Evolutionary conservation across 345 rosid species (phyloP).

Genomic region (Odontarrhena argentea): DNA sequence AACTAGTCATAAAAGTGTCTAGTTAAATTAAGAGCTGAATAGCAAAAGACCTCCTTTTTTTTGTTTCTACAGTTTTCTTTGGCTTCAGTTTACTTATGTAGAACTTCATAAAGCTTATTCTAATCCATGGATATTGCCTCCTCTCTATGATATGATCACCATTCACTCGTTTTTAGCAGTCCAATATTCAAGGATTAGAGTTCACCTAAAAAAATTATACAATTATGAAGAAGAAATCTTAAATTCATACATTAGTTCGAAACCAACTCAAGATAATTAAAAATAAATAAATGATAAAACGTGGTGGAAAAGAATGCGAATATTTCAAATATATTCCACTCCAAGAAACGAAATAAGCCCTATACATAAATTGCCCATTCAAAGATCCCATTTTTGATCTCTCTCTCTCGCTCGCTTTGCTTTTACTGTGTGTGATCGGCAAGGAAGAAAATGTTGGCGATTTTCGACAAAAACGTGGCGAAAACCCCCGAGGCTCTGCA

Average conservation of each 20-base stretch:
- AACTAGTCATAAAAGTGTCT: slow-evolving; percentile 31
- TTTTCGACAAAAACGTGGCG: slow-evolving; percentile 83
- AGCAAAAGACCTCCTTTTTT: slow-evolving; percentile 20
- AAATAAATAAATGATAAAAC: background rate
- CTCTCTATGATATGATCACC: background rate
- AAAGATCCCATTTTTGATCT: slow-evolving; percentile 25
- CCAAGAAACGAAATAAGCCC: slow-evolving; percentile 15
- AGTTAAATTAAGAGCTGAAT: slow-evolving; percentile 30
- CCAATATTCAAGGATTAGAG: background rate
- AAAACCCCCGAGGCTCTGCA: slow-evolving; percentile 76
- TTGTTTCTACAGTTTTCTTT: slow-evolving; percentile 27
- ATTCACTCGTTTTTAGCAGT: background rate
- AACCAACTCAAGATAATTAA: background rate
- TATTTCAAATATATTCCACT: slow-evolving; percentile 18
- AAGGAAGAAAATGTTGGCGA: slow-evolving; percentile 67
- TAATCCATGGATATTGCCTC: slow-evolving; percentile 9
- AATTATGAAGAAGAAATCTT: background rate
- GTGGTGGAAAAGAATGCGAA: slow-evolving; percentile 19
- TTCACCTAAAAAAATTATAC: background rate
- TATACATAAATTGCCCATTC: slow-evolving; percentile 30
- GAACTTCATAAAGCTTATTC: slow-evolving; percentile 26
- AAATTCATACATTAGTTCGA: background rate
- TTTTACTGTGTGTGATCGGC: slow-evolving; percentile 11
- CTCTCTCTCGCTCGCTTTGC: slow-evolving; percentile 15
- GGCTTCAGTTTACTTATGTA: slow-evolving; percentile 11